These are phyloP conservation scores for Colletotrichum chrysophilum DNA, from an alignment of 2,329 filamentous ascomycete genomes.

Conservation along the genomic window DNA sequence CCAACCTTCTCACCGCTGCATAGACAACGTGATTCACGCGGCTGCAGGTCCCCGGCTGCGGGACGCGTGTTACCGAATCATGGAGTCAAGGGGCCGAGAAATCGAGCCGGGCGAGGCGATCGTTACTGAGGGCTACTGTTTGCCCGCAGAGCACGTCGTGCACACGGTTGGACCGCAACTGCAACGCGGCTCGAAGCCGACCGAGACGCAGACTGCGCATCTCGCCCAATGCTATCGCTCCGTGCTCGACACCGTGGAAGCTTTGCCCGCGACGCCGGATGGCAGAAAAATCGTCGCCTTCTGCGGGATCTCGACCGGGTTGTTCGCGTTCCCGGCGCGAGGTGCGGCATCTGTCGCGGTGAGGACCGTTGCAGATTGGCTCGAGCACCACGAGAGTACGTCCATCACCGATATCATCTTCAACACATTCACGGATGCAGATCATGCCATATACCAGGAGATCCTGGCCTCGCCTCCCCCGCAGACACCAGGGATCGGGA, in stretches of 20 bases:
- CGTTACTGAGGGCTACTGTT: conserved; percentile 30
- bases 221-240: conserved; percentile 33
- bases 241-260: conserved; percentile 32
- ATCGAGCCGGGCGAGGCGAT: conserved; percentile 31
- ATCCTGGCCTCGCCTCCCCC: not conserved
- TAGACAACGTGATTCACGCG: conserved; percentile 39
- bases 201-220: conserved; percentile 20
- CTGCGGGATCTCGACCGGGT: conserved; percentile 38
- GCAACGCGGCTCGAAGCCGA: conserved; percentile 24
- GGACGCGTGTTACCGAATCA: conserved; percentile 31
- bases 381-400: conserved; percentile 26
- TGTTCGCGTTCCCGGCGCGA: conserved; percentile 36
- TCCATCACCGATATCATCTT: conserved; percentile 35
- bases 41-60: conserved; percentile 34
- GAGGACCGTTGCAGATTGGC: conserved; percentile 26
- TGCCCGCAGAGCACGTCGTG: conserved; percentile 32
- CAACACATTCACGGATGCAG: conserved; percentile 33
- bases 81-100: conserved; percentile 26
- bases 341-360: conserved; percentile 33
- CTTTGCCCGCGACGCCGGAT: conserved; percentile 25
- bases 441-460: conserved; percentile 22
- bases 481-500: not conserved
- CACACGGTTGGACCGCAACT: conserved; percentile 40
- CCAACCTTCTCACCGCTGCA: conserved; percentile 35
- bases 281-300: conserved; percentile 32